Evolutionary conservation across 108 stramenopile species (phyloP).

Genomic region (Fragilaria radians): DNA sequence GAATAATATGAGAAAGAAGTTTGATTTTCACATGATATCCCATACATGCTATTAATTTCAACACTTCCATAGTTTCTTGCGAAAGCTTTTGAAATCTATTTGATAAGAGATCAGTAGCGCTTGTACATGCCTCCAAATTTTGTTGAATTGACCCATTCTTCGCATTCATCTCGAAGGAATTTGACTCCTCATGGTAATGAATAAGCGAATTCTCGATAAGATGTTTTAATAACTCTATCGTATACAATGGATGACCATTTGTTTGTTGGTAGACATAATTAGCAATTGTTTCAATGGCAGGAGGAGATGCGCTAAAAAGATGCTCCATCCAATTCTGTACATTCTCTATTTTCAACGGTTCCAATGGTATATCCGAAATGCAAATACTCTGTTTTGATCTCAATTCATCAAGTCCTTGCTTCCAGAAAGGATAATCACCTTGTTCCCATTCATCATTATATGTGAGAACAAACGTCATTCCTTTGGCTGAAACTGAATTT

Average conservation of each 20-base stretch:
- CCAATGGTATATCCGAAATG: no score
- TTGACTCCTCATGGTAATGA: not conserved
- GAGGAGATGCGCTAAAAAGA: no score
- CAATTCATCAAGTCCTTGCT: no score
- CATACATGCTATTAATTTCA: conserved; percentile 47
- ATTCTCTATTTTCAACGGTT: no score
- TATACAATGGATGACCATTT: not conserved
- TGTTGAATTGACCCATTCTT: not conserved
- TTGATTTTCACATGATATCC: conserved; percentile 36
- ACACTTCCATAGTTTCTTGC: conserved; percentile 12
- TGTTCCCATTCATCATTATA: no score
- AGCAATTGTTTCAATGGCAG: not conserved
- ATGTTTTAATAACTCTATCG: no score
- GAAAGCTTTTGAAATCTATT: not conserved
- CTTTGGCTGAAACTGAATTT: no score
- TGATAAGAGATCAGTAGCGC: not conserved
- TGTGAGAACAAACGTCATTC: no score
- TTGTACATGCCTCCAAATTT: not conserved
- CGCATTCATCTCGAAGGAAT: not conserved
- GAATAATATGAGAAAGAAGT: conserved; percentile 6
- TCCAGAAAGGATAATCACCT: no score
- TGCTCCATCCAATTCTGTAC: no score
- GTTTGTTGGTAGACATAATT: not conserved
- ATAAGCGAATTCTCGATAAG: not conserved
- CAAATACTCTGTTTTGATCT: no score